Base-by-base conservation (phyloP, 495 filamentous ascomycete genomes). In the Collariella sp. region DNA sequence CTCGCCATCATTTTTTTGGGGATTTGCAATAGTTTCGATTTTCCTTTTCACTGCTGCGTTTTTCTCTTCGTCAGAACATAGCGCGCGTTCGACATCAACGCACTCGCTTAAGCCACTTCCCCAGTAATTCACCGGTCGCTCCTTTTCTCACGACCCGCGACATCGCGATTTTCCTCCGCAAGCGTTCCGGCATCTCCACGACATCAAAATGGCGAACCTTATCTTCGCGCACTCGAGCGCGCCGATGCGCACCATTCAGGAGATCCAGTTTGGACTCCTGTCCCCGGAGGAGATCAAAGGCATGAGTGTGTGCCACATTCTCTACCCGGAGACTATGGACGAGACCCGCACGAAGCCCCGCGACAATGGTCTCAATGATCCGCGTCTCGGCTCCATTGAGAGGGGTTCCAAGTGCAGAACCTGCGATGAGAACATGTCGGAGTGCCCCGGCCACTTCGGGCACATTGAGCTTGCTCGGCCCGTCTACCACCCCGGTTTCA, bases 261-360 rank as follows among this genome's bases (percentile, higher is more conserved):
- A 97, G 79, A 95, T 99, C 58, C 94, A 97, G 75, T 99, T 99
- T 71, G 93, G 93, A 62, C 83, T 99, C 55, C 76, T 96, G 63
- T 91, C 90, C 16, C 93, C 94, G 1, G 91, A 97, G 66, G 94
- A 99, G 71, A 94, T 96, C 72, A 97, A 97, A 75, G 86, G 82
- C 55, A 91, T 95, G 89, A 96, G 90, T 72, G 91, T 96, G 44
- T 83, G 82, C 29, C 86, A 90, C 62, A 89, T 99, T 56, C 76
- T 88, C 67, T 96, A 96, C 63, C 90, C 93, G 1, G 93, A 99
- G 78, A 97, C 93, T 9, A 95, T 97, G 94, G 93, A 99, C 62
- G 94, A 97, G 69, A 84, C 85, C 61, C 83, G 87, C 53, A 84
- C 86, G 55, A 83, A 85, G 57, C 93, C 93, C 39, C 86, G 94